Conservation (phyloP, 768 basidiomycete species). For the Phallus indusiatus region DNA sequence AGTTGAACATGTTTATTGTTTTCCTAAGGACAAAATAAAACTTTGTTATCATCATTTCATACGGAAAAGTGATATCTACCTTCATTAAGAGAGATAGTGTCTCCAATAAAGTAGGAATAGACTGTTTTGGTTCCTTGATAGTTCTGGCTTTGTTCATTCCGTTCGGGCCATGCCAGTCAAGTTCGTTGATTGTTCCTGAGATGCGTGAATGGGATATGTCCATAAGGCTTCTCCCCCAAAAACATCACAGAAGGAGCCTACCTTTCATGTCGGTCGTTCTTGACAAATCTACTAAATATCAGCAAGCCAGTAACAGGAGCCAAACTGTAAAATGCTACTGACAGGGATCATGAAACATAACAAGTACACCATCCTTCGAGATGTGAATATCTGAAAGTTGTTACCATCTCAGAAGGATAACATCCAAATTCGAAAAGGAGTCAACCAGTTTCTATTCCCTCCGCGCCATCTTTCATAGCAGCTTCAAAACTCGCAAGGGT, state of each 20-base stretch:
- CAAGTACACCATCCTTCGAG: slow-evolving; percentile 73
- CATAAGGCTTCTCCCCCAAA: too few relatives aligned
- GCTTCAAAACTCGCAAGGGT: slow-evolving; percentile 91
- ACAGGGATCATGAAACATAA: slow-evolving; percentile 97
- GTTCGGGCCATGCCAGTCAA: slow-evolving; percentile 59
- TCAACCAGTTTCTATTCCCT: slow-evolving; percentile 94
- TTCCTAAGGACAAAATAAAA: slow-evolving; percentile 32
- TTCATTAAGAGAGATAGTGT: slow-evolving; percentile 74
- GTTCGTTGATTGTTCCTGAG: slow-evolving; percentile 55
- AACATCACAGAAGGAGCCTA: too few relatives aligned
- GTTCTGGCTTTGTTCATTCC: slow-evolving; percentile 77
- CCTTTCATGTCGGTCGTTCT: slow-evolving; percentile 79
- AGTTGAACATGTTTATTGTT: slow-evolving; percentile 70
- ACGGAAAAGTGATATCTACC: slow-evolving; percentile 29
- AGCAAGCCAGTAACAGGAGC: slow-evolving; percentile 6
- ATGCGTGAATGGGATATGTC: neutral
- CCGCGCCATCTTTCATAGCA: slow-evolving; percentile 90
- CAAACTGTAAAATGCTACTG: slow-evolving; percentile 14
- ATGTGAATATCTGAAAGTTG: slow-evolving; percentile 81
- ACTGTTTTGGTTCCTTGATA: slow-evolving; percentile 66
- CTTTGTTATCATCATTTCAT: neutral
- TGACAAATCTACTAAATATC: slow-evolving; percentile 41
- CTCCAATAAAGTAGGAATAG: slow-evolving; percentile 86
- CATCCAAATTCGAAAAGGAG: slow-evolving; percentile 33
- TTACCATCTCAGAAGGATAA: slow-evolving; percentile 37